These are phyloP conservation scores for Psilocybe cubensis DNA, from an alignment of 768 basidiomycete species.

Conservation along the genomic window DNA sequence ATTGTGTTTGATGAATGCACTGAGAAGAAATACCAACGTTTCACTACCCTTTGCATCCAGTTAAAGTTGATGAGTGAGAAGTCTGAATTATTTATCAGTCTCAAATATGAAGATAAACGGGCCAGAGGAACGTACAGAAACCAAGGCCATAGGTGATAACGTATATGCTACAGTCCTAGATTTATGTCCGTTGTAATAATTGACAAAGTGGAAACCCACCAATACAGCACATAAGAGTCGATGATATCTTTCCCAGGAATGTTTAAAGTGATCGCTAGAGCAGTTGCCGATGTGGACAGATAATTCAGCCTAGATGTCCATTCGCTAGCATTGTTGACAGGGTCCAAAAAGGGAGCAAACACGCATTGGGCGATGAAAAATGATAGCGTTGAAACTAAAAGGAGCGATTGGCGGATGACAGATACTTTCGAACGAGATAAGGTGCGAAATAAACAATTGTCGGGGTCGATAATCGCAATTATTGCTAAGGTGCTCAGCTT, in stretches of 20 bases:
- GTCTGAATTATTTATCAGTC: constrained; percentile 42
- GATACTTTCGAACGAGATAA: constrained; percentile 51
- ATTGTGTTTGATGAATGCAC: neutral
- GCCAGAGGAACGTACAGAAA: constrained; percentile 47
- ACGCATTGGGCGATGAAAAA: constrained; percentile 69
- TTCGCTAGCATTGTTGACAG: constrained; percentile 76
- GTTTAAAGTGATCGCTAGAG: constrained; percentile 63
- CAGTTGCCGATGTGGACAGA: constrained; percentile 63
- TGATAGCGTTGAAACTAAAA: constrained; percentile 56
- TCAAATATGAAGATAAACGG: neutral
- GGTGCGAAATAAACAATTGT: constrained; percentile 75
- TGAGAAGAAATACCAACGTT: constrained; percentile 47
- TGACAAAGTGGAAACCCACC: constrained; percentile 36
- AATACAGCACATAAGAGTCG: constrained; percentile 66
- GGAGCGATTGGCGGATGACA: constrained; percentile 62
- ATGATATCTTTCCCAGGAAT: constrained; percentile 57
- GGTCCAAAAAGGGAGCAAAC: constrained; percentile 67
- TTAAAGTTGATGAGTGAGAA: constrained; percentile 62
- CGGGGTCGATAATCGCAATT: constrained; percentile 65
- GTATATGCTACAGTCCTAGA: constrained; percentile 39
- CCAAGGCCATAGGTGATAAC: constrained; percentile 68
- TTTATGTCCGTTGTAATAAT: constrained; percentile 6
- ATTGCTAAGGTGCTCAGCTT: constrained; percentile 71
- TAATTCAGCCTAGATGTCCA: constrained; percentile 76
- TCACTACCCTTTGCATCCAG: constrained; percentile 57